Percentiles rank a stretch among this genome's conserved stretches.
Conservation (phyloP, 164 flowering plant species). For the Akebia trifoliata region DNA sequence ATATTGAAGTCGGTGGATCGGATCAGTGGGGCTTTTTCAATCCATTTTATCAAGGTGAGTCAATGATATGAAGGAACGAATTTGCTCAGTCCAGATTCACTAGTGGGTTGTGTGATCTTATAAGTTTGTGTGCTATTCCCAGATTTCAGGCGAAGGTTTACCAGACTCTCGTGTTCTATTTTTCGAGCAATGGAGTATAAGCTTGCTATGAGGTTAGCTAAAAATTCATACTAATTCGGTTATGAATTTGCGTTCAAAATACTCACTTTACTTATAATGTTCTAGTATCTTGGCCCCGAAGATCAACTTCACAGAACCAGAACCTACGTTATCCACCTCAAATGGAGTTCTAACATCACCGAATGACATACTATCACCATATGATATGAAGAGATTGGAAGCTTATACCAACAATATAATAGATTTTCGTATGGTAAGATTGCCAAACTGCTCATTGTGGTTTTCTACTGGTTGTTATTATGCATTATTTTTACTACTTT, state of each 20-base stretch:
- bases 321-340: constrained; percentile 21
- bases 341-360: constrained; percentile 36
- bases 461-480: not conserved
- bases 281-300: constrained; percentile 80
- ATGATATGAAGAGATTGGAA: constrained; percentile 67
- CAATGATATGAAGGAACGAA: not conserved
- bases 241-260: not conserved
- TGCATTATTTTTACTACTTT: not conserved
- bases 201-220: constrained; percentile 84
- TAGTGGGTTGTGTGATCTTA: constrained; percentile 1
- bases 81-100: not conserved
- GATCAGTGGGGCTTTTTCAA: constrained; percentile 62
- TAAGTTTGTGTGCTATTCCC: constrained; percentile 3
- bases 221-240: not conserved
- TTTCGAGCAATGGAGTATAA: constrained; percentile 69
- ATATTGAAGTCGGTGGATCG: constrained; percentile 51
- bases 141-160: constrained; percentile 74
- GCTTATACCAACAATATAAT: constrained; percentile 61
- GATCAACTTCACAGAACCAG: constrained; percentile 49
- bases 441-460: not conserved
- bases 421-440: constrained; percentile 59
- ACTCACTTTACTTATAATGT: constrained; percentile 18
- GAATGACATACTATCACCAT: constrained; percentile 39
- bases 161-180: constrained; percentile 30
- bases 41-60: constrained; percentile 76